Evolutionary conservation across 2,329 filamentous ascomycete species (phyloP), one percentile per base, ranked within the genome.

Genomic region (Lithohypha guttulata): DNA sequence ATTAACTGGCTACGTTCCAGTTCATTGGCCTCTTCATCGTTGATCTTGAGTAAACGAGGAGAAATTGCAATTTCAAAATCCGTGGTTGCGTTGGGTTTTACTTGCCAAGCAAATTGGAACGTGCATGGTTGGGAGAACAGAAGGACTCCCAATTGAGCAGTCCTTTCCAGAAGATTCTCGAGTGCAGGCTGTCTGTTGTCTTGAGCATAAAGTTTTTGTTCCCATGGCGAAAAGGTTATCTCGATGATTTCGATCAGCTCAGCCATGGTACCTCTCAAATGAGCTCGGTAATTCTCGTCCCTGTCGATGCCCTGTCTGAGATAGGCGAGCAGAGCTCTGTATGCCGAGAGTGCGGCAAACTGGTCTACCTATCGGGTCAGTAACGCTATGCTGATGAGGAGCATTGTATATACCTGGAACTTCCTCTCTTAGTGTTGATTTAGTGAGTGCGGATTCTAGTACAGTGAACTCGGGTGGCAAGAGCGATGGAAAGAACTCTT

Each of bases 71-170:
- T 15, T 18, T 22, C 33, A 6, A 22, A n/a, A 32, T 35, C 33
- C n/a, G n/a, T 17, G 7, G 18, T 5, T 14, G 10, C 18, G 22
- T 11, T 35, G 6, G 9, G 4, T 22, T 21, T 8, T 7, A 35
- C 20, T 23, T 35, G 10, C 33, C 33, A 35, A 21, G 22, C 19
- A 20, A 35, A 35, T 7, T 4, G 13, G 20, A 23, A 35, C 14
- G 21, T 26, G 19, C 18, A 35, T 7, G 33, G 33, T 23, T 35
- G 33, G 14, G 8, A 35, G 18, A 22, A 35, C 10, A 35, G 19
- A 13, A 35, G 13, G 7, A 35, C 25, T n/a, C 33, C 33, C n/a
- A 35, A 20, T 7, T 35, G 18, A 4, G 19, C 21, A 23, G 8
- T 35, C 9, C 14, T n/a, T 25, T 23, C 11, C 11, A 35, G 18